phyloP scores from a whole-genome alignment of 2,329 filamentous ascomycete species.

The Chaetomiaceae sp. region DNA sequence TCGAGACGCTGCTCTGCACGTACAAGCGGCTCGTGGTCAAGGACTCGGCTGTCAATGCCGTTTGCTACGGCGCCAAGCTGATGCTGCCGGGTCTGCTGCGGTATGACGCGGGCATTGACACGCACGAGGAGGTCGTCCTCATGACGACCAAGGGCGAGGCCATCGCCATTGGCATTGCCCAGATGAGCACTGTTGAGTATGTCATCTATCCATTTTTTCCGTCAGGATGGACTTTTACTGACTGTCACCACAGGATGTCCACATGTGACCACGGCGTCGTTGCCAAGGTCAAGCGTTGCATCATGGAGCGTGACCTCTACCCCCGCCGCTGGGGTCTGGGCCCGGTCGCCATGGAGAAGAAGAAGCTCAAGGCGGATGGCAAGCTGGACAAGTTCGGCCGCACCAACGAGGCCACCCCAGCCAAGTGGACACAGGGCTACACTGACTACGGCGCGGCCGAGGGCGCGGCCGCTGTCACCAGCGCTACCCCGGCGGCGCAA shows the following conservation, averaged over 20 bases:
- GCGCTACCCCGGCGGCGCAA: constrained; percentile 33
- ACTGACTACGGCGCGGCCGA: constrained; percentile 73
- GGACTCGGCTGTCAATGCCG: constrained; percentile 92
- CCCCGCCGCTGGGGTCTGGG: constrained; percentile 95
- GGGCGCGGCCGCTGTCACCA: constrained; percentile 40
- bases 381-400: constrained; percentile 98
- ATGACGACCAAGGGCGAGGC: constrained; percentile 99
- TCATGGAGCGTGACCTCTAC: constrained; percentile 99
- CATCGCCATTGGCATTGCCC: constrained; percentile 90
- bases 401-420: constrained; percentile 85
- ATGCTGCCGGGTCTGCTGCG: constrained; percentile 96
- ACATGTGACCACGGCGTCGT: constrained; percentile 97
- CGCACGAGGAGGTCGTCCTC: constrained; percentile 92
- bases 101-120: constrained; percentile 87
- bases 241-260: constrained; percentile 54
- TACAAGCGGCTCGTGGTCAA: constrained; percentile 99
- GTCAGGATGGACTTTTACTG: not conserved
- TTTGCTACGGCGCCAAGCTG: constrained; percentile 97
- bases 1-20: constrained; percentile 84
- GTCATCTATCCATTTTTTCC: not conserved
- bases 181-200: constrained; percentile 91
- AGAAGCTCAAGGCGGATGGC: constrained; percentile 98
- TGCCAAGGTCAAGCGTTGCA: constrained; percentile 98
- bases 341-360: constrained; percentile 91
- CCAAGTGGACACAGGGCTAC: constrained; percentile 90